Evolutionary conservation across 2,329 filamentous ascomycete species (phyloP).

Genomic region (Aspergillus sp.): DNA sequence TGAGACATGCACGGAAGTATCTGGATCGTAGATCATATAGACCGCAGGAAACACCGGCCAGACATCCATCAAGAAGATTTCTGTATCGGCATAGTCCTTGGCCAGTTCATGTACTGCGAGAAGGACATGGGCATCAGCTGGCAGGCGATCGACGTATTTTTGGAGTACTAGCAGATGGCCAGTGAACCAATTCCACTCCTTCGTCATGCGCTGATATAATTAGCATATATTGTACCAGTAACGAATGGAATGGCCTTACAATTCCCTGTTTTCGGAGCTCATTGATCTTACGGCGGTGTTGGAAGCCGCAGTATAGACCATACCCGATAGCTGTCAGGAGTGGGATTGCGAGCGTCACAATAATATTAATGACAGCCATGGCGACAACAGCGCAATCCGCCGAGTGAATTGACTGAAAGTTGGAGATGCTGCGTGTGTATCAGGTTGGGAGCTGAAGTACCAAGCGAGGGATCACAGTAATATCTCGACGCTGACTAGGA

Average conservation of each 20-base stretch:
- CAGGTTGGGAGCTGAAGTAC: too few relatives aligned
- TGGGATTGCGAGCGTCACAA: not conserved
- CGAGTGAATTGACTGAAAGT: too few relatives aligned
- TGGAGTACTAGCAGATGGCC: not conserved
- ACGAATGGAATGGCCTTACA: not conserved
- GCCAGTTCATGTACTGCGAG: not conserved
- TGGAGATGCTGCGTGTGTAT: too few relatives aligned
- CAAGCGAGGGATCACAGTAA: too few relatives aligned
- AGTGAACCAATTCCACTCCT: not conserved
- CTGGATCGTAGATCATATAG: not conserved
- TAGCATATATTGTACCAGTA: not conserved
- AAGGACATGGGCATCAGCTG: not conserved
- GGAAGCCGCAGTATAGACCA: not conserved
- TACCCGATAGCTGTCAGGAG: not conserved
- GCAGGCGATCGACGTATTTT: not conserved
- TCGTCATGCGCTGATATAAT: not conserved
- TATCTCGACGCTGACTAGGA: too few relatives aligned
- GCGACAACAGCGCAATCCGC: too few relatives aligned
- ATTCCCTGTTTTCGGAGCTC: not conserved
- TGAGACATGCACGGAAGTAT: not conserved
- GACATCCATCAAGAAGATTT: not conserved
- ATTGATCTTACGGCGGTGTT: not conserved
- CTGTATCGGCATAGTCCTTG: not conserved
- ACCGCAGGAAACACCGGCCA: not conserved
- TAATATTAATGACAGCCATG: not conserved